A percentile compares a stretch with the other conserved stretches of the same genome.
Evolutionary conservation across 768 basidiomycete genomes (phyloP).

Genomic region (Rhodotorula toruloides): DNA sequence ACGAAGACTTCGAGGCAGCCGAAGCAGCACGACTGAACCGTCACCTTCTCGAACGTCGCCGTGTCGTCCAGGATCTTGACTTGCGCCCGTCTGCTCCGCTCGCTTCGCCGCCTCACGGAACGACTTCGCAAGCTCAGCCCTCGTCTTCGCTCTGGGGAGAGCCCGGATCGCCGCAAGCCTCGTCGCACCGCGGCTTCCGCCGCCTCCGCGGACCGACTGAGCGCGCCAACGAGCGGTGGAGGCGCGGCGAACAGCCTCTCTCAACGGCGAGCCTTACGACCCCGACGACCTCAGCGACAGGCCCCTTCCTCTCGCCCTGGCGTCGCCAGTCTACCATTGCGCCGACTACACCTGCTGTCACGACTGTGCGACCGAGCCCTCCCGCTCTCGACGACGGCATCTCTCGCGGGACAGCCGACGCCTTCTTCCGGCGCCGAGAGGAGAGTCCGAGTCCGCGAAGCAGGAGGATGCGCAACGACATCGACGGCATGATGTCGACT

Average conservation of each 20-base stretch:
- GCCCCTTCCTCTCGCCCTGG: background rate
- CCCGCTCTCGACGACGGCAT: background rate
- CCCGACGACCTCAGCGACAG: background rate
- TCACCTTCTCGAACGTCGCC: slow-evolving; percentile 8
- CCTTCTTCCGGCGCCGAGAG: slow-evolving; percentile 1
- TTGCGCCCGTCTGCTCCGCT: background rate
- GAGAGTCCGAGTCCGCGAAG: slow-evolving; percentile 12
- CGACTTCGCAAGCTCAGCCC: background rate
- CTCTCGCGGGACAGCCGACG: background rate
- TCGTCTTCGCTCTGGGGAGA: slow-evolving; percentile 1
- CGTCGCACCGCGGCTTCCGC: background rate
- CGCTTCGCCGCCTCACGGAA: background rate
- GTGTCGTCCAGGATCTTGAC: slow-evolving; percentile 10
- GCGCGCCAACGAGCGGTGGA: slow-evolving; percentile 25
- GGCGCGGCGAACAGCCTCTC: background rate
- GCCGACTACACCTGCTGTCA: too few species aligned
- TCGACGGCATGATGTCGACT: background rate
- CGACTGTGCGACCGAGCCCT: too few species aligned
- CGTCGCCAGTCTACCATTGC: too few species aligned
- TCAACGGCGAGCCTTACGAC: background rate
- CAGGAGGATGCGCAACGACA: background rate
- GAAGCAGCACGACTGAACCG: slow-evolving; percentile 11
- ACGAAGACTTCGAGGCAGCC: slow-evolving; percentile 2
- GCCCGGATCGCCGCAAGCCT: background rate
- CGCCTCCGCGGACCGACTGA: slow-evolving; percentile 19